Base-by-base conservation (phyloP, 225 moss, liverwort and hornwort genomes). In the Sphagnum contortum region DNA sequence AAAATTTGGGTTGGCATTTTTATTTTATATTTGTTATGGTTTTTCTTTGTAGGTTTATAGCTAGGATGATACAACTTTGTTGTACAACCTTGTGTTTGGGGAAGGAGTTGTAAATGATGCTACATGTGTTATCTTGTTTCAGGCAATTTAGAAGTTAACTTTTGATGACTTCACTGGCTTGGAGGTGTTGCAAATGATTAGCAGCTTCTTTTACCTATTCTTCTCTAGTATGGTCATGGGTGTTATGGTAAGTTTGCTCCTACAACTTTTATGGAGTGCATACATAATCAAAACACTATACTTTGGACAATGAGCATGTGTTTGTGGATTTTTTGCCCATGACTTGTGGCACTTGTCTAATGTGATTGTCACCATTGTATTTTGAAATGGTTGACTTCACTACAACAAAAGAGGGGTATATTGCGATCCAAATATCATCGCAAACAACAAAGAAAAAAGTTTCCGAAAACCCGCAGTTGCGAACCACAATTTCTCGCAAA, bases 21-120 rank as follows among this genome's bases (percentile, higher is more conserved):
- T n/a, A n/a, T n/a, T n/a, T n/a, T n/a, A n/a, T n/a, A n/a, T n/a
- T n/a, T n/a, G n/a, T n/a, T n/a, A n/a, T n/a, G n/a, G n/a, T n/a
- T n/a, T n/a, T 9, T 52, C 51, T 5, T 52, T 79, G 68, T 71
- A 79, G 79, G 83, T 91, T 67, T 77, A 88, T 14, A 91, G 72
- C 54, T 88, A 91, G 68, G 86, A 91, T 66, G 71, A 75, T 4
- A 86, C 86, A 8, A 88, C 91, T 60, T 68, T 91, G 44, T 77
- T 91, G 3, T 88, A 91, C 72, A 91, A 88, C 76, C 83, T 91
- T 62, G 91, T 91, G 2, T 91, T 91, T 58, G 91, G 91, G 61
- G 91, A 91, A 70, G 91, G 91, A 46, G 91, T 91, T 45, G 91
- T 91, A 52, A 91, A 91, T 60, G 91, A 91, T 70, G 91, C 91